These are phyloP conservation scores for Croton laevigatus DNA, from an alignment of 441 rosid genomes.

Conservation along the genomic window DNA sequence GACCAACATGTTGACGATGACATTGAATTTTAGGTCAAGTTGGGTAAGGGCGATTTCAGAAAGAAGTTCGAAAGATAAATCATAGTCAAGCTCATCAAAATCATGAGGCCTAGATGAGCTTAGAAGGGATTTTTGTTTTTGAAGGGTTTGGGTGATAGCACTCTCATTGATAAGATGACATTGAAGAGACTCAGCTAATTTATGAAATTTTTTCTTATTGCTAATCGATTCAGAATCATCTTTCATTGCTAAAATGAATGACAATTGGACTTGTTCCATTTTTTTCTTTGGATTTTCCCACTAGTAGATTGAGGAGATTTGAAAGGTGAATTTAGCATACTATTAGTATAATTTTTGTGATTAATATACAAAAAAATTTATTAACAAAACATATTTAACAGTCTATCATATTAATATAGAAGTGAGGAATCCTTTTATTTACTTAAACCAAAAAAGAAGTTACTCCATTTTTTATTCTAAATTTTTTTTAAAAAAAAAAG, in stretches of 20 bases:
- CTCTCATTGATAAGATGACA: background rate
- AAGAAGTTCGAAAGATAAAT: background rate
- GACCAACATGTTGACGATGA: background rate
- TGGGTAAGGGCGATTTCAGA: background rate
- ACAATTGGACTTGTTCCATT: too few species aligned
- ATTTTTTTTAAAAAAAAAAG: too few species aligned
- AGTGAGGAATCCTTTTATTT: too few species aligned
- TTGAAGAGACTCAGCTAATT: background rate
- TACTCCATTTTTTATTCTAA: too few species aligned
- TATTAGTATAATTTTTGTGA: too few species aligned
- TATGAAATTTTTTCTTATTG: background rate
- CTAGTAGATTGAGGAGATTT: too few species aligned
- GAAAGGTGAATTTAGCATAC: too few species aligned
- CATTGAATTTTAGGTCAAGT: background rate
- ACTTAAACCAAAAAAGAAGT: too few species aligned
- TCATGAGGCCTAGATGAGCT: background rate
- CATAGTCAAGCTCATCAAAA: background rate
- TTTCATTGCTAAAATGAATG: background rate
- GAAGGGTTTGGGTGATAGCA: background rate
- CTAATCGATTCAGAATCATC: background rate
- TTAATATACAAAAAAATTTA: too few species aligned
- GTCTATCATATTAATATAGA: too few species aligned
- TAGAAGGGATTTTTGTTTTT: background rate
- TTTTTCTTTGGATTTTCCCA: too few species aligned
- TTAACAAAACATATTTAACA: too few species aligned